Percentiles rank a stretch among this genome's conserved stretches.
These are phyloP conservation scores for Colletotrichum paranaense DNA, from an alignment of 2,329 filamentous ascomycete species.

Conservation along the genomic window DNA sequence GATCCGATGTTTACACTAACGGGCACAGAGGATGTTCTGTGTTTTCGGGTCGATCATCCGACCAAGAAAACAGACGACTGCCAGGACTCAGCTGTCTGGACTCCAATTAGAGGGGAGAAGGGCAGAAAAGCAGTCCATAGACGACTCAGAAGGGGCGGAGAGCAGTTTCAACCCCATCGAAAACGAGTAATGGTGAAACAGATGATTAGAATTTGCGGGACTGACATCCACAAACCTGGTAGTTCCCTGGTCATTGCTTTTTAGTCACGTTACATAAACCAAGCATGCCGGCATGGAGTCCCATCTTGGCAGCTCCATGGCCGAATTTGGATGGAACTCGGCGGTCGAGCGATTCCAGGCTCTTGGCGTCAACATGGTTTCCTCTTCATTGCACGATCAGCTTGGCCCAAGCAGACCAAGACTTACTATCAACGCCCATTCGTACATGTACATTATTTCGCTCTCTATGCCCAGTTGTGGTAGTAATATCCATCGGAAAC, in stretches of 20 bases:
- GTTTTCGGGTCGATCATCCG: constrained; percentile 29
- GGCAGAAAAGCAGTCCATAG: neutral
- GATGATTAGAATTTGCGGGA: constrained; percentile 14
- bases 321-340: neutral
- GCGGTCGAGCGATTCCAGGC: neutral
- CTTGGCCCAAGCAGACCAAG: no score
- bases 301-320: neutral
- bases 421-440: no score
- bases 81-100: no score
- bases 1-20: neutral
- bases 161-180: constrained; percentile 7
- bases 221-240: constrained; percentile 18
- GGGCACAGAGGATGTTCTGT: neutral
- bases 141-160: neutral
- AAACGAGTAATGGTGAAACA: constrained; percentile 25
- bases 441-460: no score
- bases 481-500: no score
- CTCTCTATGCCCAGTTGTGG: no score
- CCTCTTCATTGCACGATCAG: neutral
- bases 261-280: constrained; percentile 2
- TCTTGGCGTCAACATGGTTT: neutral
- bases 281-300: neutral
- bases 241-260: neutral
- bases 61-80: neutral
- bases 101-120: neutral